Conservation (phyloP, 257 asterid genomes). For the Scutellaria minor region DNA sequence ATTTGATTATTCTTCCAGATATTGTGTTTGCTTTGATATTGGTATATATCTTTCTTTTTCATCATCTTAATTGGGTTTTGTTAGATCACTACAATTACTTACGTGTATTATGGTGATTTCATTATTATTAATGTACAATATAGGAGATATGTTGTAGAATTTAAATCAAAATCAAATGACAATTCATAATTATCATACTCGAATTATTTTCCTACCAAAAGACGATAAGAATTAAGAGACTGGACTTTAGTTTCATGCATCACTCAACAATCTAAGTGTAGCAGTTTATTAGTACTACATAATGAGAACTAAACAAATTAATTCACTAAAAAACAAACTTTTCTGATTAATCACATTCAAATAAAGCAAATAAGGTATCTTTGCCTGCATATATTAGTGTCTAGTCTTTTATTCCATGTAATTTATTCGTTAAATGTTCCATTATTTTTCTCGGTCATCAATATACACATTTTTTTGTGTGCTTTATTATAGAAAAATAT, state of each 20-base stretch:
- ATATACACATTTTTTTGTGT: background rate
- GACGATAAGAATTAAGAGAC: constrained; percentile 11
- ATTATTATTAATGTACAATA: no score
- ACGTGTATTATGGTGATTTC: no score
- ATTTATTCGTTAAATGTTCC: background rate
- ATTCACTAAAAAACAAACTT: background rate
- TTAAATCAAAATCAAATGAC: background rate
- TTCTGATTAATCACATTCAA: background rate
- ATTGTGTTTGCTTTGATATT: constrained; percentile 18
- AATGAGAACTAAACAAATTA: constrained; percentile 12
- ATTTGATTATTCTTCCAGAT: constrained; percentile 17
- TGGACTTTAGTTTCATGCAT: background rate
- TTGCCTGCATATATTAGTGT: background rate
- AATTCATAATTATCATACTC: background rate
- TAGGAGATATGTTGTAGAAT: no score
- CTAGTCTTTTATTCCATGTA: background rate
- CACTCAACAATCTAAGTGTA: constrained; percentile 12
- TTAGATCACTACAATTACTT: no score
- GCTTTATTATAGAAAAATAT: no score
- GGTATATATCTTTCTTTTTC: background rate
- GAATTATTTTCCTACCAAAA: background rate
- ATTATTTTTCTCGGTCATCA: background rate
- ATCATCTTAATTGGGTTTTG: no score
- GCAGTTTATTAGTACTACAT: background rate
- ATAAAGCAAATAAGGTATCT: background rate